Percentiles rank a stretch among this genome's conserved stretches.
Evolutionary conservation across 176 grass and related monocot species (phyloP).

Genomic region (Oryza nivara): DNA sequence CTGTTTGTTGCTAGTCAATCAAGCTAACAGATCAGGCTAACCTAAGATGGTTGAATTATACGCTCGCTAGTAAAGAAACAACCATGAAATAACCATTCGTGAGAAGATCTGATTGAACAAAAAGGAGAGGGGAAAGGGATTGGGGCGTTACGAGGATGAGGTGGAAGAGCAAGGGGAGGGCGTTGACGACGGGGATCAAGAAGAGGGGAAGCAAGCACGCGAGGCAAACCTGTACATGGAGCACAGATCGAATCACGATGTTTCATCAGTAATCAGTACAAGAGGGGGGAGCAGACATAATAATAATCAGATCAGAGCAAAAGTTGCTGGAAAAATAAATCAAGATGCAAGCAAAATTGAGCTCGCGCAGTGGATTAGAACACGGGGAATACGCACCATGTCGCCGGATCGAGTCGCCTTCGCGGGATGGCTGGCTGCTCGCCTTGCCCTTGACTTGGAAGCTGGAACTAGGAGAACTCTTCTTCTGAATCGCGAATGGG

Average conservation of each 20-base stretch:
- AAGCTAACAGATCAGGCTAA: not conserved
- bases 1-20: not conserved
- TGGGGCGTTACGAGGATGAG: constrained; percentile 70
- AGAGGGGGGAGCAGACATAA: not conserved
- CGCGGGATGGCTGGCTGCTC: too few species aligned
- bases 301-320: not conserved
- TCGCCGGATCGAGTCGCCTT: constrained; percentile 24
- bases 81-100: not conserved
- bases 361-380: not conserved
- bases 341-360: not conserved
- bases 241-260: not conserved
- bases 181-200: constrained; percentile 92
- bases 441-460: too few species aligned
- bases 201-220: constrained; percentile 89
- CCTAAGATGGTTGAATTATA: not conserved
- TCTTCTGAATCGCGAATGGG: too few species aligned
- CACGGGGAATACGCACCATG: constrained; percentile 38
- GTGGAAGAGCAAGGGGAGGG: constrained; percentile 84
- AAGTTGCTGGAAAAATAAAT: not conserved
- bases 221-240: constrained; percentile 57
- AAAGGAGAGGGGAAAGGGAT: too few species aligned
- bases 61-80: not conserved
- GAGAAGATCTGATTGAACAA: not conserved
- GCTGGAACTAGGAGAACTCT: too few species aligned
- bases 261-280: not conserved